Conservation (phyloP, 1,139 yeast genomes). For the Candida sp. region DNA sequence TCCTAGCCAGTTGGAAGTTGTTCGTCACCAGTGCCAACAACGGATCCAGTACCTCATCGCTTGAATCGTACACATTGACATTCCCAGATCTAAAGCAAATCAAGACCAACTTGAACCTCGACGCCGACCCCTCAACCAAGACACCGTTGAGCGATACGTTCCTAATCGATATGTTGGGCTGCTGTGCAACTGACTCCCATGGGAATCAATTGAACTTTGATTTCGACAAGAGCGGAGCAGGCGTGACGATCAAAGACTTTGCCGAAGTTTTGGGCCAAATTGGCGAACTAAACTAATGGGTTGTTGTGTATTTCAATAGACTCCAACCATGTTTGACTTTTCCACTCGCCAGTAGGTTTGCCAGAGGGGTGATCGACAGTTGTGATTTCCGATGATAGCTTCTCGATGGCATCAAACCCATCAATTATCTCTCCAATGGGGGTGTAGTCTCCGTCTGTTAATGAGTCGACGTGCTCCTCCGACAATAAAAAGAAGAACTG, state of each 20-base stretch:
- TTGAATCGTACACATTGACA: constrained; percentile 23
- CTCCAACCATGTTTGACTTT: constrained; percentile 20
- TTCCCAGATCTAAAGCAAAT: constrained; percentile 37
- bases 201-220: constrained; percentile 38
- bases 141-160: constrained; percentile 31
- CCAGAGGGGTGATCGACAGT: constrained; percentile 21
- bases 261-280: constrained; percentile 46
- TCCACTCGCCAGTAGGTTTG: constrained; percentile 25
- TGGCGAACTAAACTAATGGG: constrained; percentile 30
- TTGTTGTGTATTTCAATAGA: constrained; percentile 22
- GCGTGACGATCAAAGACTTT: constrained; percentile 43
- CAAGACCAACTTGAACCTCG: constrained; percentile 32
- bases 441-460: constrained; percentile 15
- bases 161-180: constrained; percentile 50
- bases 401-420: constrained; percentile 21
- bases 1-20: constrained; percentile 38
- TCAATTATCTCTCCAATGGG: constrained; percentile 24
- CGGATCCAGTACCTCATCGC: background rate
- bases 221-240: constrained; percentile 31
- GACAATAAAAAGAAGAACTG: constrained; percentile 26
- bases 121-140: constrained; percentile 23
- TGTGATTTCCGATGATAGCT: constrained; percentile 5
- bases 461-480: constrained; percentile 13
- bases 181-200: constrained; percentile 31
- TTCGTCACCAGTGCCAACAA: constrained; percentile 26